Base-by-base conservation (phyloP, 306 rosid genomes). In the Sindora glabra region DNA sequence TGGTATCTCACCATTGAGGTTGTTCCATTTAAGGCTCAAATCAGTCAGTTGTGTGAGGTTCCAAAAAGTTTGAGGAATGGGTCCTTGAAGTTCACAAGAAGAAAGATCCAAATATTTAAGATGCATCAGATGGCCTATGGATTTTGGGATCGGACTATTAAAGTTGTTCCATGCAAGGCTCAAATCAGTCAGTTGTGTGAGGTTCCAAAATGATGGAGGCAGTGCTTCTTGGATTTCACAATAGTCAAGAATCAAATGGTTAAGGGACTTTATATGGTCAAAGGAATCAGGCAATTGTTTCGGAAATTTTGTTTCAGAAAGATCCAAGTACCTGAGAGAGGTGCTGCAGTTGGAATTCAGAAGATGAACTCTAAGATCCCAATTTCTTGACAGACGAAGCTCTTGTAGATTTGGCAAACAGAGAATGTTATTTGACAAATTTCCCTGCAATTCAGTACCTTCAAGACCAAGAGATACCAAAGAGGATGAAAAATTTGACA, bases 401-500 rank as follows among this genome's bases (percentile, higher is more conserved):
- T n/a, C 0, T 40, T 42, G 44, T 57, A 65, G 50, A 41, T 50
- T 72, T 2, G 71, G 51, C 42, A 42, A 50, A 17, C 3, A 15
- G 10, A 71, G 33, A 1, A 64, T 13, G 14, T 18, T 18, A 41
- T n/a, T 56, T 13, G 72, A 0, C 0, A 72, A 41, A 13, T 58
- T 41, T 8, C 67, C 77, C 0, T 49, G 30, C n/a, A 72, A 57
- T 0, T 1, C 0, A 5, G 57, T 58, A 0, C 0, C 0, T 4
- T 0, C 0, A 21, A 72, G 41, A 22, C 0, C 13, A 32, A 72
- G 72, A 10, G 48, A 22, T 5, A 57, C 10, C 29, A 72, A 30
- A 58, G 77, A 41, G 50, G 77, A 65, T 33, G 77, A 72, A 9
- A 58, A 26, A 50, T 72, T 72, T 6, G 5, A 11, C 5, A 63